These are phyloP conservation scores for Arthromyces matolae DNA, from an alignment of 768 basidiomycete genomes.

Conservation along the genomic window DNA sequence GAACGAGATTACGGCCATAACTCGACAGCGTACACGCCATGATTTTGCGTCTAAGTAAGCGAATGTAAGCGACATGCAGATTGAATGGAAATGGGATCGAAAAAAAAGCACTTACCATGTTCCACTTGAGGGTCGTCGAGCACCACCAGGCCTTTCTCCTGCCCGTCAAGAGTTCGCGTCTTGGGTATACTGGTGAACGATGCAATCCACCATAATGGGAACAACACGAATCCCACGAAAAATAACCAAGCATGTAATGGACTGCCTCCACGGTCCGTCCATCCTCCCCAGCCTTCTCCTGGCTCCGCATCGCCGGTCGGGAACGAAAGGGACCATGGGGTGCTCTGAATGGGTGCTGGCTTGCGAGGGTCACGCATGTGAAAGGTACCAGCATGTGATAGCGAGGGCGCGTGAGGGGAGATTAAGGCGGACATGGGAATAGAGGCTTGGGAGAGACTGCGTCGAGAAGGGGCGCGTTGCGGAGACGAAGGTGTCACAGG, in stretches of 20 bases:
- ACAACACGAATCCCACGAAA: conserved; percentile 67
- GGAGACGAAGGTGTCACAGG: conserved; percentile 18
- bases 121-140: conserved; percentile 81
- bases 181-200: conserved; percentile 49
- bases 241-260: conserved; percentile 76
- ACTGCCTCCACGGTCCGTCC: conserved; percentile 49
- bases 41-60: conserved; percentile 59
- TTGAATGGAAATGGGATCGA: no score
- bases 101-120: conserved; percentile 46
- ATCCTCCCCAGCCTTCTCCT: conserved; percentile 30
- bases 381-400: conserved; percentile 54
- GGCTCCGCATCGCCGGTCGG: conserved; percentile 30
- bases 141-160: conserved; percentile 66
- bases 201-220: conserved; percentile 63
- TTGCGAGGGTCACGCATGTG: conserved; percentile 81
- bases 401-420: conserved; percentile 73
- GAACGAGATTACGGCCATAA: conserved; percentile 64
- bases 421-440: conserved; percentile 77
- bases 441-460: conserved; percentile 66
- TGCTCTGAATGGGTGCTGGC: conserved; percentile 54
- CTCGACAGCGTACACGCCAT: conserved; percentile 74
- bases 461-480: conserved; percentile 38
- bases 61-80: background rate
- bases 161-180: conserved; percentile 59
- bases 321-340: conserved; percentile 59